Evolutionary conservation across 2,329 filamentous ascomycete genomes (phyloP).

Genomic region (Polychaeton citri): DNA sequence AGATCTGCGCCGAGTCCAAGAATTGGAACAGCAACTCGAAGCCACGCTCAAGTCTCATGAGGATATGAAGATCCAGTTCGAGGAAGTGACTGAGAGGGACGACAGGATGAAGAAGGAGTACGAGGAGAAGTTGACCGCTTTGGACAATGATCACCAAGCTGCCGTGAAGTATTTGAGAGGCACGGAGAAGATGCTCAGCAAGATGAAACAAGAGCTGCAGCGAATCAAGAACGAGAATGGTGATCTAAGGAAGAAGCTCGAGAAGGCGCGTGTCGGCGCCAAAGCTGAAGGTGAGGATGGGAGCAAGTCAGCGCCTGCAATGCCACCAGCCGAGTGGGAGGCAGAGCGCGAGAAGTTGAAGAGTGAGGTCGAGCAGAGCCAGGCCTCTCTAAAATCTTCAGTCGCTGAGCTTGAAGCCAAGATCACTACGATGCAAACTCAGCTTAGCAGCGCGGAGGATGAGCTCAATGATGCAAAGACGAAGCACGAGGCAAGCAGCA

Average conservation of each 20-base stretch:
- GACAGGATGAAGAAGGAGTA: conserved; percentile 82
- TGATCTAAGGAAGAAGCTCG: conserved; percentile 69
- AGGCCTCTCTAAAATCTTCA: conserved; percentile 54
- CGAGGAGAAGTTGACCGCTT: conserved; percentile 81
- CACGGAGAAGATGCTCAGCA: conserved; percentile 97
- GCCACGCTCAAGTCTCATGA: conserved; percentile 67
- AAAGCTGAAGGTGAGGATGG: conserved; percentile 13
- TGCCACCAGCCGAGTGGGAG: conserved; percentile 53
- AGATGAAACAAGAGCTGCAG: conserved; percentile 93
- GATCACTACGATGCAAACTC: conserved; percentile 52
- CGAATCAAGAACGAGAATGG: conserved; percentile 81
- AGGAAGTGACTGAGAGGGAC: conserved; percentile 63
- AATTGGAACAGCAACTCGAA: conserved; percentile 80
- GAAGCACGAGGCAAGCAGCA: conserved; percentile 25
- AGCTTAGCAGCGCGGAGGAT: conserved; percentile 51
- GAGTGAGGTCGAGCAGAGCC: conserved; percentile 53
- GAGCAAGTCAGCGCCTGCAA: conserved; percentile 13
- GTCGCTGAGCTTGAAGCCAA: conserved; percentile 58
- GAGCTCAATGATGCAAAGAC: conserved; percentile 57
- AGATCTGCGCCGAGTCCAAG: conserved; percentile 63
- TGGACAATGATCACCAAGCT: conserved; percentile 95
- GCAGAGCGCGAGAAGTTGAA: conserved; percentile 56
- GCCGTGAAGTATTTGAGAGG: conserved; percentile 97
- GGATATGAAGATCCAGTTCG: conserved; percentile 65
- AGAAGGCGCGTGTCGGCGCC: conserved; percentile 18